Evolutionary conservation across 495 filamentous ascomycete species (phyloP).

Genomic region (Parathielavia hyrcaniae): DNA sequence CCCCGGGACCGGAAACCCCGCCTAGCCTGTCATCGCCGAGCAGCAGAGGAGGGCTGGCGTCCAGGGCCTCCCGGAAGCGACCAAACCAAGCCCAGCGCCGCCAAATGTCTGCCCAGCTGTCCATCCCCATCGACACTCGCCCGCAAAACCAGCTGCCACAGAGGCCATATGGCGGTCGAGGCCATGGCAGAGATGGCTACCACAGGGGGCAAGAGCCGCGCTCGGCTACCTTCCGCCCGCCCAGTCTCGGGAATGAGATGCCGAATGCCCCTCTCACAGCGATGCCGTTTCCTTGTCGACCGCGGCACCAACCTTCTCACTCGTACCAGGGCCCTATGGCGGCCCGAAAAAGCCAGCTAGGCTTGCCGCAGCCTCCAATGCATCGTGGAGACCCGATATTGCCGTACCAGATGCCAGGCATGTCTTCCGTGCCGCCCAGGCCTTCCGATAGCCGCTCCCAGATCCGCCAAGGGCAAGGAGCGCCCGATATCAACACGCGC

Average conservation of each 20-base stretch:
- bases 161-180: constrained; percentile 22
- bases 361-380: constrained; percentile 23
- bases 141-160: constrained; percentile 22
- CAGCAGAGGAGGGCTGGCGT: not conserved
- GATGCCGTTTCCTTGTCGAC: constrained; percentile 9
- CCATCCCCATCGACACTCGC: constrained; percentile 45
- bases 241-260: constrained; percentile 15
- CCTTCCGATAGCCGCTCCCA: constrained; percentile 19
- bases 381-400: constrained; percentile 12
- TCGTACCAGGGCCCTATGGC: constrained; percentile 28
- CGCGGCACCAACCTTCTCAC: constrained; percentile 29
- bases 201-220: constrained; percentile 20
- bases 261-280: constrained; percentile 7
- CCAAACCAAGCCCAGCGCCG: constrained; percentile 52
- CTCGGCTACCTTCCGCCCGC: constrained; percentile 25
- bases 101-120: constrained; percentile 47
- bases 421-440: constrained; percentile 3
- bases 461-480: constrained; percentile 11
- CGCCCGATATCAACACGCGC: constrained; percentile 16
- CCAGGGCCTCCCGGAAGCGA: constrained; percentile 37
- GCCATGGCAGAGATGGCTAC: constrained; percentile 18
- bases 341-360: constrained; percentile 10
- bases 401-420: constrained; percentile 1
- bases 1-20: not conserved
- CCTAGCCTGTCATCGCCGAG: not conserved